A percentile compares a stretch with the other conserved stretches of the same genome.
Conservation (phyloP, 2,329 filamentous ascomycete genomes). For the Periconia macrospinosa region DNA sequence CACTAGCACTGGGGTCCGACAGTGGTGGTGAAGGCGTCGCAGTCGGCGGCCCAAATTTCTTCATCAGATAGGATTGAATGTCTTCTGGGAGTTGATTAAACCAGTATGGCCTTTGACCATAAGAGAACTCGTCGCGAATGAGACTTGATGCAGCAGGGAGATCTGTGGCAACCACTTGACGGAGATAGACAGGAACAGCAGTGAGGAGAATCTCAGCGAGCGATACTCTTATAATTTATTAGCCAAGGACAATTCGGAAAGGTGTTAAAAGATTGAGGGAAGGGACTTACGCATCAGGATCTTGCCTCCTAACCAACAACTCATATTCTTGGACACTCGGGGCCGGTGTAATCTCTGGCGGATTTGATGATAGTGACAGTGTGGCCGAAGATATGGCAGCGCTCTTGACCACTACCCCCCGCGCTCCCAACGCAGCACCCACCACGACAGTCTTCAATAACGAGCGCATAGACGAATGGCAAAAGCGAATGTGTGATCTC, state of each 20-base stretch:
- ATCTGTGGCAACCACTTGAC: constrained; percentile 39
- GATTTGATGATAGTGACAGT: neutral
- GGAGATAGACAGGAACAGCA: constrained; percentile 37
- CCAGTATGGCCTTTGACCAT: constrained; percentile 37
- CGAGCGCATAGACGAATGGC: constrained; percentile 26
- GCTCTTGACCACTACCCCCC: constrained; percentile 8
- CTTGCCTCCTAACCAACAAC: constrained; percentile 20
- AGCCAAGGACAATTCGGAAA: constrained; percentile 2
- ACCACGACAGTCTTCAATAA: constrained; percentile 18
- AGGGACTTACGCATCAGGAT: constrained; percentile 36
- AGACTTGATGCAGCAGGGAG: constrained; percentile 39
- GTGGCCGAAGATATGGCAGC: constrained; percentile 6
- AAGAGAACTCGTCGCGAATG: constrained; percentile 36
- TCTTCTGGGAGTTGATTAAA: constrained; percentile 35
- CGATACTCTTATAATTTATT: constrained; percentile 25
- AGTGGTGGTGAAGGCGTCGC: constrained; percentile 24
- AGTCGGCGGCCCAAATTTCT: constrained; percentile 35
- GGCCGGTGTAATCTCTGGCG: constrained; percentile 31
- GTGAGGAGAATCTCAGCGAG: constrained; percentile 38
- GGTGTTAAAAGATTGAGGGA: neutral
- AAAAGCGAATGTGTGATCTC: constrained; percentile 17
- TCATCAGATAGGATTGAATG: constrained; percentile 38
- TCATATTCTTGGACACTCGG: constrained; percentile 18
- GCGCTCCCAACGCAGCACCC: constrained; percentile 13
- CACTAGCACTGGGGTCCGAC: constrained; percentile 6